Evolutionary conservation across 1,284 basidiomycete genomes (phyloP), one percentile per base, ranked within the genome.

Genomic region (Ganoderma resinaceum): DNA sequence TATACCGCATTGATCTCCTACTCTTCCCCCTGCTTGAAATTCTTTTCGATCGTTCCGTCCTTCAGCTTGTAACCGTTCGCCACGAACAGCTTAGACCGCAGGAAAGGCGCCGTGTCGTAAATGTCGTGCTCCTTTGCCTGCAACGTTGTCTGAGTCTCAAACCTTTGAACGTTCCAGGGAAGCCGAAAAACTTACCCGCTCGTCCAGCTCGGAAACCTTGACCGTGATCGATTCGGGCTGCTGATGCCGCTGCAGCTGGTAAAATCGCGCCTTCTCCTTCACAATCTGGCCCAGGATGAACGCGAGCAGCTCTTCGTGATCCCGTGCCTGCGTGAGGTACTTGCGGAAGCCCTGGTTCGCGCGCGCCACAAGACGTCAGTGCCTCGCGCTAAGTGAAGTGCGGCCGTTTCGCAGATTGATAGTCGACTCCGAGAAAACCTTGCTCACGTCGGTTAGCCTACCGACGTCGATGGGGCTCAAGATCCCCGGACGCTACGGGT

Each of bases 41-140:
- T 84, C 78, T 94, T 94, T 77, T 92, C 90, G 65, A 94, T 91
- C 43, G 84, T 80, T 59, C 85, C 86, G 61, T 89, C 87, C 26
- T 85, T 84, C 57, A 91, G 76, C 73, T 87, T 90, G 82, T 99
- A 99, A 2, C 97, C 97, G 76, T 99, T 99, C 26, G 93, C 85
- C n/a, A 82, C 77, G 79, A 99, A 99, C 58, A 99, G 80, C 73
- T 91, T 92, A 3, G 93, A 95, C 38, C 85, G 87, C 71, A 98
- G 80, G 89, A 98, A 99, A 1, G 95, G 90, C 23, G 87, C 82
- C 23, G 94, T 90, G 77, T 99, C 97, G 77, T 92, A 98, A 66
- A 99, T 96, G 71, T 99, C 97, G 71, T 98, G 90, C 68, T 97
- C 96, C 79, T 96, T 97, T 9, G 95, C 95, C 94, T 96, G 71